phyloP scores from a whole-genome alignment of 768 basidiomycete genomes.

The Steccherinum ochraceum region DNA sequence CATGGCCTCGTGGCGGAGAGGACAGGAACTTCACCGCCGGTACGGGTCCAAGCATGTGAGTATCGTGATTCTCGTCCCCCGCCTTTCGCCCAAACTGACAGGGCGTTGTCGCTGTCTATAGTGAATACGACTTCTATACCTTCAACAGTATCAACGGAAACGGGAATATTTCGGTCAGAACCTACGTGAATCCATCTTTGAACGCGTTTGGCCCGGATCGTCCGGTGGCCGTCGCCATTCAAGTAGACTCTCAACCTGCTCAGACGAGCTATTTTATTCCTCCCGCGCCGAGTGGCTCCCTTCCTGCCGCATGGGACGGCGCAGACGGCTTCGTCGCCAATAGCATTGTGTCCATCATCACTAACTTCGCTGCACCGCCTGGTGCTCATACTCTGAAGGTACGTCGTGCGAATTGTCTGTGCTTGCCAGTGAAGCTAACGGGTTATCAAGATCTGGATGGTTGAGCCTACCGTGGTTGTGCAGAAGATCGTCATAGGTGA shows the following conservation, averaged over 20 bases:
- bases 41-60: slow-evolving; percentile 53
- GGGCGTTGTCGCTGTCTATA: too few relatives aligned
- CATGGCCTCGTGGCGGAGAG: slow-evolving; percentile 44
- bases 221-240: slow-evolving; percentile 45
- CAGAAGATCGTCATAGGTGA: slow-evolving; percentile 57
- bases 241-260: slow-evolving; percentile 38
- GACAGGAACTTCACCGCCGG: slow-evolving; percentile 55
- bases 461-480: slow-evolving; percentile 54
- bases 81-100: background rate
- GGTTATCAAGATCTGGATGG: slow-evolving; percentile 38
- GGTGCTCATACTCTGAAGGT: slow-evolving; percentile 53
- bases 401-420: background rate
- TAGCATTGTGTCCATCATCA: slow-evolving; percentile 35
- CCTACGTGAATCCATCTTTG: slow-evolving; percentile 44
- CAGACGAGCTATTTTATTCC: slow-evolving; percentile 44
- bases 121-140: slow-evolving; percentile 61
- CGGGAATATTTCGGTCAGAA: slow-evolving; percentile 42
- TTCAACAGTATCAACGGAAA: slow-evolving; percentile 40
- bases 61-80: background rate
- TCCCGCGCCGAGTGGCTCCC: slow-evolving; percentile 34
- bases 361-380: slow-evolving; percentile 34
- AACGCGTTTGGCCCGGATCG: slow-evolving; percentile 45
- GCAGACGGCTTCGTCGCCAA: slow-evolving; percentile 50
- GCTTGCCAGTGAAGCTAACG: background rate
- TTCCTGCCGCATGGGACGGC: slow-evolving; percentile 42